Evolutionary conservation across 768 basidiomycete genomes (phyloP).

Genomic region (Leccinum pellstonianum): DNA sequence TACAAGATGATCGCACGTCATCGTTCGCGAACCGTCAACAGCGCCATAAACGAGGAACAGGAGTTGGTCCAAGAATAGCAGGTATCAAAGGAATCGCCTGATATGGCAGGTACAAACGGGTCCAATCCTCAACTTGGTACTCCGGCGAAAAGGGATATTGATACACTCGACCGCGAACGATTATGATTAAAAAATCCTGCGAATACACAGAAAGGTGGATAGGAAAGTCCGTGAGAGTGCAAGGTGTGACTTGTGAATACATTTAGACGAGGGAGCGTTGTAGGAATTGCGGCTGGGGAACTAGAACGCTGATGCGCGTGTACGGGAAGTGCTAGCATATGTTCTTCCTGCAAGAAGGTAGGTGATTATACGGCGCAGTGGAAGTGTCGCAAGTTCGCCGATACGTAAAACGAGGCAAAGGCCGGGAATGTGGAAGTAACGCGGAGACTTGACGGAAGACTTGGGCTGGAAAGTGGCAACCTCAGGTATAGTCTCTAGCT

Average conservation of each 20-base stretch:
- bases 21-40: not conserved
- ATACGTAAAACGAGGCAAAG: conserved; percentile 29
- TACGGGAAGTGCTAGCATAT: conserved; percentile 19
- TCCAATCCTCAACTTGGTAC: not conserved
- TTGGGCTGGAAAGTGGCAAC: conserved; percentile 31
- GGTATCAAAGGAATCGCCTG: conserved; percentile 29
- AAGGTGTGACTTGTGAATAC: conserved; percentile 4
- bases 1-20: conserved; percentile 24
- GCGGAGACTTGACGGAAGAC: conserved; percentile 6
- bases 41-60: conserved; percentile 8
- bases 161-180: conserved; percentile 18
- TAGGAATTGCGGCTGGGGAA: conserved; percentile 4
- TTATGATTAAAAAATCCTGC: conserved; percentile 5
- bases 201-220: conserved; percentile 11
- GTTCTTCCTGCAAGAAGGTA: conserved; percentile 27
- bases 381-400: conserved; percentile 31
- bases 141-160: conserved; percentile 8
- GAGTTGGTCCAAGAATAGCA: conserved; percentile 23
- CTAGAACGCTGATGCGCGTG: conserved; percentile 13
- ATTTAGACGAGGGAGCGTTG: not conserved
- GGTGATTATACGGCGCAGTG: conserved; percentile 24
- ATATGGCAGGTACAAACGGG: conserved; percentile 26
- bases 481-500: conserved; percentile 42
- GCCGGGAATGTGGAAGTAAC: conserved; percentile 27
- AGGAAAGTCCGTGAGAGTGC: conserved; percentile 10